Base-by-base conservation (phyloP, 305 asterid genomes). In the Fraxinus sp. region DNA sequence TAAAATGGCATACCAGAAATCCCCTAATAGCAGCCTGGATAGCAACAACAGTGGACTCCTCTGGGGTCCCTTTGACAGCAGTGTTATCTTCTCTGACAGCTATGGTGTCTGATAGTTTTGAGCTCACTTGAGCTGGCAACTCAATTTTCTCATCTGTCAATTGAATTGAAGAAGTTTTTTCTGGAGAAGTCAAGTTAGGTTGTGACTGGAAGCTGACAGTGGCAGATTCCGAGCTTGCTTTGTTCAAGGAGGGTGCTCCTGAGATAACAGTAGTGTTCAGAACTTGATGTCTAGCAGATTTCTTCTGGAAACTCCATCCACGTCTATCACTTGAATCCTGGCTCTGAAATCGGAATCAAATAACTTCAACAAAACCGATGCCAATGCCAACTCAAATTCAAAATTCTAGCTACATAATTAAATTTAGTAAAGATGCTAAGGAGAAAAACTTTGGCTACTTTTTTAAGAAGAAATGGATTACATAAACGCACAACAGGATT, bases 291-390 rank as follows among this genome's bases (percentile, higher is more conserved):
- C 93, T 90, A 16, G 93, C 90, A 44, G 99, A 93, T 88, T 86
- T 92, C 91, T 96, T 96, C 84, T 95, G 89, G 81, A 96, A 94
- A 87, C 98, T 94, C 99, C 99, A 96, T 39, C 94, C 92, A 82
- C 97, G 92, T 82, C 90, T 90, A 84, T 92, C 98, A 76, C 94
- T 87, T 49, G 98, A 87, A 81, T 86, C 89, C 89, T 96, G 93
- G 86, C 85, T 88, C 98, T 94, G 88, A 30, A 78, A 84, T 76
- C 30, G 84, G 84, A 79, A 78, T 68, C 74, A 83, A 85, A 74
- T 52, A 78, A 81, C 64, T 6, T 59, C 70, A 83, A 76, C 76
- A 32, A 71, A 71, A 71, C 46, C 22, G 16, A 33, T 30, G 41
- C 46, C 46, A 16, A 32, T 71, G 41, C 41, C 6, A 1, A 33